Evolutionary conservation across 495 filamentous ascomycete species (phyloP), one percentile per base, ranked within the genome.

Genomic region (Talaromyces nanjingensis): DNA sequence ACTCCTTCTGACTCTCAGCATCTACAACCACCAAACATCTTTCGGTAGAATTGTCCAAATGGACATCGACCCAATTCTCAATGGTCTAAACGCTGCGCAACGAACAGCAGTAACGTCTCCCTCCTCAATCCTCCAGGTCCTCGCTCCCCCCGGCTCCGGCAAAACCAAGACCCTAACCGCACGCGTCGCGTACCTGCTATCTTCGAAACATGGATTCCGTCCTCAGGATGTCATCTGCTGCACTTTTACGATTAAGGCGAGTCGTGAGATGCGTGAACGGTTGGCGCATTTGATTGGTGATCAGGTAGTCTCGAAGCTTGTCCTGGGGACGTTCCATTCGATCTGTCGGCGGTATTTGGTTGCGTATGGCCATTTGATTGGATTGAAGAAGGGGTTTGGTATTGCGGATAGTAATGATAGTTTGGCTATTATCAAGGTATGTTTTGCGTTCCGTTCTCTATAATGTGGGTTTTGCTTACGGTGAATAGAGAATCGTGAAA

Each of bases 121-220:
- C 22, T 85, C 92, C 0, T 75, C 86, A 20, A 89, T 96, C 6
- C 78, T 98, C 4, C 96, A 97, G 64, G 93, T 98, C 34, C 87
- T 99, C 22, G 96, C 96, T 3, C 89, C 89, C 1, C 89, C 89
- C 27, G 89, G 89, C 29, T 91, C 89, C 39, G 96, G 96, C 27
- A 99, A 99, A 76, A 99, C 96, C 9, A 93, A 97, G 76, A 98
- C 96, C 3, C 83, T 99, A 39, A 98, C 93, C 0, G 89, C 96
- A 42, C 88, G 96, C 63, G 92, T 96, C 61, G 96, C 93, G 63
- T 96, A 96, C 80, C 85, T 98, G n/a, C 84, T 99, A 58, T 82
- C 85, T n/a, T 80, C 22, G 2, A 29, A 56, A 27, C 77, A 90
- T 66, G 84, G 87, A 33, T 86, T 91, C 68, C 86, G 86, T 49